Evolutionary conservation across 805 yeast genomes (phyloP).

Genomic region (Ogataea sp.): DNA sequence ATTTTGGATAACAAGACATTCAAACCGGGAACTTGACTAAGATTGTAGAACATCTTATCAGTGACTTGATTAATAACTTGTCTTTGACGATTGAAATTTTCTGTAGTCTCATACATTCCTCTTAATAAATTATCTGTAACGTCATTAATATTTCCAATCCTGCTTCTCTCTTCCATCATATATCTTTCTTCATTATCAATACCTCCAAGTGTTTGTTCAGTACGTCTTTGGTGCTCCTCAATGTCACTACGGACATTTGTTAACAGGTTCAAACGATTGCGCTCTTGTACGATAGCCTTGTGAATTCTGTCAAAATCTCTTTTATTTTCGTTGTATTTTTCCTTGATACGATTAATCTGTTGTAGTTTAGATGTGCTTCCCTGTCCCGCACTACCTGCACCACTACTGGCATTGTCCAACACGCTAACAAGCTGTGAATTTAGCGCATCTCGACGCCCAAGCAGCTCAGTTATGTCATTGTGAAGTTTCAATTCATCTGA

Average conservation of each 20-base stretch:
- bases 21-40: constrained; percentile 76
- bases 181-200: constrained; percentile 44
- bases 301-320: constrained; percentile 50
- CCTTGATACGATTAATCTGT: constrained; percentile 78
- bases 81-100: constrained; percentile 71
- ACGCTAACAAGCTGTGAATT: constrained; percentile 44
- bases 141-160: constrained; percentile 65
- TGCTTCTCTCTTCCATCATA: constrained; percentile 64
- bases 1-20: constrained; percentile 69
- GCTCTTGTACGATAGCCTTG: constrained; percentile 44
- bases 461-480: constrained; percentile 39
- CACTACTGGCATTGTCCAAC: constrained; percentile 27
- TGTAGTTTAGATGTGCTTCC: constrained; percentile 55
- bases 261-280: constrained; percentile 67
- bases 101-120: constrained; percentile 88
- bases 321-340: constrained; percentile 63
- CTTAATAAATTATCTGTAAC: constrained; percentile 72
- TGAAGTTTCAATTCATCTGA: constrained; percentile 40
- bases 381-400: not conserved
- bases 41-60: constrained; percentile 47
- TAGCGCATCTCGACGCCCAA: constrained; percentile 45
- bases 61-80: constrained; percentile 56
- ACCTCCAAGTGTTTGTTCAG: constrained; percentile 19
- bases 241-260: constrained; percentile 76
- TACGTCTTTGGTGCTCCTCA: constrained; percentile 47